A percentile compares a stretch with the other conserved stretches of the same genome.
Evolutionary conservation across 148 eudicot species (phyloP).

Genomic region (Heliosperma pusillum): DNA sequence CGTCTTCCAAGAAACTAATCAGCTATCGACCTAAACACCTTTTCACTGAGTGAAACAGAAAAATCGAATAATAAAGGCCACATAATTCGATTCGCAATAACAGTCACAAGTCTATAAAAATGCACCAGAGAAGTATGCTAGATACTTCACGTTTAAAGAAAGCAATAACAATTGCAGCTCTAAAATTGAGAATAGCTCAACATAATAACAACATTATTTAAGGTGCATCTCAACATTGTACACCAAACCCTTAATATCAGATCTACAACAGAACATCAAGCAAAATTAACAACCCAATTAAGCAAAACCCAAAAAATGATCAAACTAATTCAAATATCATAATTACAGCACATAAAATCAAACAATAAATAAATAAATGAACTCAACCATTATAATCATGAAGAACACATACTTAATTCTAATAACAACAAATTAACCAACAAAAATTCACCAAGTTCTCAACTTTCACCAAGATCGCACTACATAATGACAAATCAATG

Average conservation of each 20-base stretch:
- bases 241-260: constrained; percentile 21
- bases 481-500: constrained; percentile 9
- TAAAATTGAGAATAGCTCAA: neutral
- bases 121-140: neutral
- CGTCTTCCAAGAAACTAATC: neutral
- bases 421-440: neutral
- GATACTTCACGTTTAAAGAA: constrained; percentile 12
- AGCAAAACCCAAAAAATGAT: neutral
- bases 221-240: constrained; percentile 17
- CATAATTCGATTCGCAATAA: neutral
- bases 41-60: neutral
- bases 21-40: neutral
- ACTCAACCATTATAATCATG: neutral
- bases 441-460: constrained; percentile 28
- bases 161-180: constrained; percentile 7
- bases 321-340: constrained; percentile 11
- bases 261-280: constrained; percentile 23
- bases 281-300: constrained; percentile 4
- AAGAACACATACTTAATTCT: constrained; percentile 14
- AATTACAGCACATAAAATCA: constrained; percentile 17
- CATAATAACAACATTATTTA: no score
- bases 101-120: neutral
- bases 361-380: neutral
- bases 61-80: neutral
- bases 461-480: constrained; percentile 34